Conservation (phyloP, 768 basidiomycete genomes). For the Lactarius sanguifluus region DNA sequence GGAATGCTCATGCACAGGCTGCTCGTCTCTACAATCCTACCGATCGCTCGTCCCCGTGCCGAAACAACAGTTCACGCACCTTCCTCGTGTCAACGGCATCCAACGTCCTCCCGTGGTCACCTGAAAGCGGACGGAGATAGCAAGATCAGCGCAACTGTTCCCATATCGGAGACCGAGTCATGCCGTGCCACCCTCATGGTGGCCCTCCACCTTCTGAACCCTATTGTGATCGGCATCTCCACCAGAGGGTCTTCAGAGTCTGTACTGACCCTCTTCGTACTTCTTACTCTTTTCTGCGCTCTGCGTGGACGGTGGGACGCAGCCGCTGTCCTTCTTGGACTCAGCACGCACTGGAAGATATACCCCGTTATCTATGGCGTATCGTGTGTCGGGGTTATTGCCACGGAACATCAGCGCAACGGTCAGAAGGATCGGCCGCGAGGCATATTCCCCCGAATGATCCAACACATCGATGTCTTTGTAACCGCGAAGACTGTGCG, state of each 20-base stretch:
- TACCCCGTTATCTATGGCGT: slow-evolving; percentile 92
- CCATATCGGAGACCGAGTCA: slow-evolving; percentile 15
- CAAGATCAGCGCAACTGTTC: neutral
- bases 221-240: slow-evolving; percentile 92
- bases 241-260: slow-evolving; percentile 96
- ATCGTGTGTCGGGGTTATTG: slow-evolving; percentile 63
- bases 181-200: slow-evolving; percentile 55
- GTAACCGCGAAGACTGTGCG: slow-evolving; percentile 53
- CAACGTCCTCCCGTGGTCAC: neutral
- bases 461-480: slow-evolving; percentile 36
- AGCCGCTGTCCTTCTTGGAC: slow-evolving; percentile 72
- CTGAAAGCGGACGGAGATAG: slow-evolving; percentile 9
- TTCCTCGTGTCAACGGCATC: slow-evolving; percentile 3
- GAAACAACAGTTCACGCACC: neutral
- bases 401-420: slow-evolving; percentile 22
- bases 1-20: slow-evolving; percentile 69
- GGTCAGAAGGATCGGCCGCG: neutral
- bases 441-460: slow-evolving; percentile 10
- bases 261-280: slow-evolving; percentile 75
- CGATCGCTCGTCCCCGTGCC: slow-evolving; percentile 28
- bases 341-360: slow-evolving; percentile 95
- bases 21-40: slow-evolving; percentile 52
- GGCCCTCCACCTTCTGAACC: slow-evolving; percentile 83
- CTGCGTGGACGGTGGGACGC: slow-evolving; percentile 57
- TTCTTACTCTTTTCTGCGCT: slow-evolving; percentile 63